Conservation (phyloP, 2,329 filamentous ascomycete species). For the Botryotinia convoluta region DNA sequence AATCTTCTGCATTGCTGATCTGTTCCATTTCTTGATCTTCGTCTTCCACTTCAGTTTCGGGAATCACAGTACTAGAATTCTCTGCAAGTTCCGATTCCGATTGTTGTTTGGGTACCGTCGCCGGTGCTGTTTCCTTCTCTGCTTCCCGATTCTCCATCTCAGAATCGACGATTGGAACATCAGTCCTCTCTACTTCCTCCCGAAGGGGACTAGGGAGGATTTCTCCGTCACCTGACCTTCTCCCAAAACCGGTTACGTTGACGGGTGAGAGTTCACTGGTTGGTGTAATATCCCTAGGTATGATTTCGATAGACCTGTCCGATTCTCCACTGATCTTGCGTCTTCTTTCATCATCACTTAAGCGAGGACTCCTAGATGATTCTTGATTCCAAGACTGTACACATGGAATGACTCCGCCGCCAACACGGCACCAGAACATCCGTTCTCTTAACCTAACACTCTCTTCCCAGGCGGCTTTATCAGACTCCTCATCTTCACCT, state of each 20-base stretch:
- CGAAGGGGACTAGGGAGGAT: slow-evolving; percentile 16
- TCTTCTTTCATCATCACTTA: slow-evolving; percentile 34
- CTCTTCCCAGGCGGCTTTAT: slow-evolving; percentile 92
- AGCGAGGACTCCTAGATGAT: slow-evolving; percentile 30
- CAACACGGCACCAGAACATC: slow-evolving; percentile 96
- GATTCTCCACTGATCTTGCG: slow-evolving; percentile 35
- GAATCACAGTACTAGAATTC: neutral
- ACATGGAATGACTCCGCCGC: slow-evolving; percentile 79
- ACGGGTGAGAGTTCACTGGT: slow-evolving; percentile 23
- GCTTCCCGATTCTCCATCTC: neutral
- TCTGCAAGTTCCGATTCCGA: neutral
- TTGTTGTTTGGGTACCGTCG: neutral
- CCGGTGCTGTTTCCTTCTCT: neutral
- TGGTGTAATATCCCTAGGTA: slow-evolving; percentile 36
- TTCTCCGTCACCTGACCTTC: slow-evolving; percentile 11
- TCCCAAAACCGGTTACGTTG: slow-evolving; percentile 4
- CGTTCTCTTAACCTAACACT: slow-evolving; percentile 83
- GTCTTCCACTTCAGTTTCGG: neutral
- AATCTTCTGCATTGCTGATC: slow-evolving; percentile 12
- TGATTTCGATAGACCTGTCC: slow-evolving; percentile 34
- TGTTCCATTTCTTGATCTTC: slow-evolving; percentile 3
- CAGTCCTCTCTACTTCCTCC: slow-evolving; percentile 6
- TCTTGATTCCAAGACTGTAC: slow-evolving; percentile 30
- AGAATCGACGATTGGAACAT: neutral
- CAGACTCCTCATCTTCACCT: slow-evolving; percentile 76